A percentile compares a stretch with the other conserved stretches of the same genome.
Evolutionary conservation across 352 stramenopile genomes (phyloP).

Genomic region (Aphanomyces euteiches): DNA sequence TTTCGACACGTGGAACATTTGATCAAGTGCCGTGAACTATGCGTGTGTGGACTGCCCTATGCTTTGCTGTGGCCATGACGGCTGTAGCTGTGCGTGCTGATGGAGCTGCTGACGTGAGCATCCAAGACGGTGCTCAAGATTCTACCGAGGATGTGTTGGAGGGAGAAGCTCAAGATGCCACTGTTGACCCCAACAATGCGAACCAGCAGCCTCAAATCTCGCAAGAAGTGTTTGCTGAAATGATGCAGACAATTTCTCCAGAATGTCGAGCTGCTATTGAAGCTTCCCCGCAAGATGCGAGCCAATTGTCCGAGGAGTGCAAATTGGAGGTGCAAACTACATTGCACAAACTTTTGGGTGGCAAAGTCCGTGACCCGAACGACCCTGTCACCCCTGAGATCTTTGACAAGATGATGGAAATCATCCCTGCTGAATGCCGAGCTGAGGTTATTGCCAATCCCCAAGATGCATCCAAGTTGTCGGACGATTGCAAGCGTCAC

Average conservation of each 20-base stretch:
- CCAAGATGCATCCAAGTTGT: slow-evolving; percentile 54
- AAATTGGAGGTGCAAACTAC: slow-evolving; percentile 42
- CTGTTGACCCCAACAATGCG: too few species aligned
- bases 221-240: slow-evolving; percentile 48
- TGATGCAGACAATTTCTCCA: slow-evolving; percentile 67
- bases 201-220: slow-evolving; percentile 12
- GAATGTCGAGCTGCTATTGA: slow-evolving; percentile 69
- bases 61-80: too few species aligned
- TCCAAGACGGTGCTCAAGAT: too few species aligned
- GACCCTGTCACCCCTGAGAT: slow-evolving; percentile 37
- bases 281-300: slow-evolving; percentile 58
- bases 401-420: slow-evolving; percentile 66
- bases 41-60: too few species aligned
- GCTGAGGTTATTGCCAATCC: slow-evolving; percentile 71
- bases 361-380: slow-evolving; percentile 16
- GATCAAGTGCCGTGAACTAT: too few species aligned
- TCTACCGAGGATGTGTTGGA: too few species aligned
- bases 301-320: slow-evolving; percentile 65
- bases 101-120: too few species aligned
- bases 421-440: slow-evolving; percentile 67
- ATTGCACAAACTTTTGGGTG: slow-evolving; percentile 22
- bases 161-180: too few species aligned
- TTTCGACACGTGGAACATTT: too few species aligned
- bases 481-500: slow-evolving; percentile 58
- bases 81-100: too few species aligned